Evolutionary conservation across 768 basidiomycete genomes (phyloP).

Genomic region (Rhodocollybia butyracea): DNA sequence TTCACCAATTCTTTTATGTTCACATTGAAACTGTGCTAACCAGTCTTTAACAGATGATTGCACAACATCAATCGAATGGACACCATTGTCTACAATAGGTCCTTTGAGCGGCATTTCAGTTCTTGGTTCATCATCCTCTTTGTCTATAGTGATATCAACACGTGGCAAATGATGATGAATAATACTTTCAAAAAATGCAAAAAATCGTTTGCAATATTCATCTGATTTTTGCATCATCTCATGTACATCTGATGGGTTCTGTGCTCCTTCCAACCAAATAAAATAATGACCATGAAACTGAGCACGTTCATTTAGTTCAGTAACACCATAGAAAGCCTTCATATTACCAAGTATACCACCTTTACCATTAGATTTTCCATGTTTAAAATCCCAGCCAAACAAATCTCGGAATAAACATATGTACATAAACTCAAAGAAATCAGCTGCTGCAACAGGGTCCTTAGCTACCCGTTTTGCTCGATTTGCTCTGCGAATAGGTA

Average conservation of each 20-base stretch:
- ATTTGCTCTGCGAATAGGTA: slow-evolving; percentile 12
- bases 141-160: slow-evolving; percentile 16
- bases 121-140: slow-evolving; percentile 18
- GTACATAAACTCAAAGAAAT: slow-evolving; percentile 29
- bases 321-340: neutral
- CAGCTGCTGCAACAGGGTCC: slow-evolving; percentile 31
- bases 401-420: slow-evolving; percentile 21
- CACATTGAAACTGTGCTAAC: slow-evolving; percentile 30
- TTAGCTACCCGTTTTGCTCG: slow-evolving; percentile 21
- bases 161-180: slow-evolving; percentile 27
- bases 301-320: slow-evolving; percentile 19
- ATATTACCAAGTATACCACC: slow-evolving; percentile 8
- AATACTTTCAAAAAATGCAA: slow-evolving; percentile 28
- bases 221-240: slow-evolving; percentile 11
- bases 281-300: slow-evolving; percentile 21
- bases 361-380: neutral
- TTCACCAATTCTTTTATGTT: slow-evolving; percentile 12
- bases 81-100: neutral
- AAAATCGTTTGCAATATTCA: slow-evolving; percentile 20
- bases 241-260: slow-evolving; percentile 31
- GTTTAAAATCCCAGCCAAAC: slow-evolving; percentile 24
- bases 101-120: slow-evolving; percentile 18
- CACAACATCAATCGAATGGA: neutral
- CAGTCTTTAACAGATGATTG: slow-evolving; percentile 11
- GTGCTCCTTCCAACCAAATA: slow-evolving; percentile 18